Conservation (phyloP, 1,139 yeast genomes). For the Sugiyamaella grinbergsii region DNA sequence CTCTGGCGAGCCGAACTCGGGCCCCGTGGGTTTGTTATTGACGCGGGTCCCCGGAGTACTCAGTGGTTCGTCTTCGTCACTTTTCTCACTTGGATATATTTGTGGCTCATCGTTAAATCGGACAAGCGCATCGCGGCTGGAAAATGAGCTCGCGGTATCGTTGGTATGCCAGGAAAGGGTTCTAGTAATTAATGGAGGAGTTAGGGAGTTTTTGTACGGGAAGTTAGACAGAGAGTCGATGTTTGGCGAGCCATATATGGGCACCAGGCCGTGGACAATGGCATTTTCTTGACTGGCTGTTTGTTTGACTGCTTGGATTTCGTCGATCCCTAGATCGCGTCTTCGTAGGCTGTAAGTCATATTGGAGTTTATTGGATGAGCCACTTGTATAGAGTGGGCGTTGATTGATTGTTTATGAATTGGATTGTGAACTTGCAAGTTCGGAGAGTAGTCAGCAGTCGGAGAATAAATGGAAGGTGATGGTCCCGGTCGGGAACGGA, state of each 20-base stretch:
- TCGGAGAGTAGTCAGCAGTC: slow-evolving; percentile 8
- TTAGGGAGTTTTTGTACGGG: slow-evolving; percentile 32
- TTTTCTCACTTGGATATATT: neutral
- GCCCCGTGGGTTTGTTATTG: neutral
- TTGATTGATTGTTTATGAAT: neutral
- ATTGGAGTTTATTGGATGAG: slow-evolving; percentile 31
- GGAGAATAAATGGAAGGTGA: slow-evolving; percentile 15
- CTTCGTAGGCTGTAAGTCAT: slow-evolving; percentile 27
- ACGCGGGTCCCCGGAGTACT: neutral
- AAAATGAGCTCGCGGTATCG: slow-evolving; percentile 12
- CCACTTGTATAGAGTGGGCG: slow-evolving; percentile 18
- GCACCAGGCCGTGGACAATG: slow-evolving; percentile 27
- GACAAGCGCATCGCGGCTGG: slow-evolving; percentile 11
- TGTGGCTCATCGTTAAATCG: slow-evolving; percentile 14
- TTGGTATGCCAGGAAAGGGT: slow-evolving; percentile 17
- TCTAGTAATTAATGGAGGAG: slow-evolving; percentile 24
- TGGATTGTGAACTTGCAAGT: slow-evolving; percentile 8
- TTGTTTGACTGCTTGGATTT: slow-evolving; percentile 7
- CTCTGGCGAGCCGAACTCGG: slow-evolving; percentile 7
- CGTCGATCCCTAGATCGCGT: slow-evolving; percentile 29
- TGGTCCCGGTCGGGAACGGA: neutral
- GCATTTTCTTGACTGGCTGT: neutral
- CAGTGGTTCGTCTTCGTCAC: neutral
- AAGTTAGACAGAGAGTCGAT: slow-evolving; percentile 30
- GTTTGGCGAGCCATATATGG: slow-evolving; percentile 30